Evolutionary conservation across 2,329 filamentous ascomycete species (phyloP), one percentile per base, ranked within the genome.

Genomic region (Colletotrichum kahawae): DNA sequence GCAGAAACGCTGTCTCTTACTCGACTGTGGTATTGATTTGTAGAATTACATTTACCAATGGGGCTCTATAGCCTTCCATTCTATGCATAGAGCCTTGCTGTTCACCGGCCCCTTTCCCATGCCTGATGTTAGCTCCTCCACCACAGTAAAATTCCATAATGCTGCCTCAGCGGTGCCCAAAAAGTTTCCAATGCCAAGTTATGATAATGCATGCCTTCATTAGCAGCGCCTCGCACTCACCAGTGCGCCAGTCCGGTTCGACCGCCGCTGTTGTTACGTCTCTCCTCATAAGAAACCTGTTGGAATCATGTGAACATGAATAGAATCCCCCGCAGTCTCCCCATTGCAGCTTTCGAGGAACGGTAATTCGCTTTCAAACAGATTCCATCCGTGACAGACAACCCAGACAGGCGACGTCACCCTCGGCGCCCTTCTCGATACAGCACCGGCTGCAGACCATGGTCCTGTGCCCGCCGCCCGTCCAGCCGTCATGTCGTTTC

Each of bases 391-490:
- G 81, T 12, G 85, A 85, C 54, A 93, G 84, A 77, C 93, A 94
- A 2, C 91, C 91, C 63, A 93, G 82, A 79, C 93, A 95, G 74
- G 91, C 89, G 7, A 93, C 89, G 63, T 94, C 92, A 31, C 93
- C 93, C 68, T 93, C 89, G 24, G 84, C 79, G 0, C 92, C 92
- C 29, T 87, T 87, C 81, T 95, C 93, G 4, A 94, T 88, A 80
- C 92, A 94, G 82, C 93, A 95, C 21, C 88, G 87, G 79, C 92
- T 93, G 81, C 93, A 95, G 4, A 94, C 85, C 78, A 90, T 88
- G 38, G 87, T 83, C 10, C 86, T 84, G 77, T 92, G 90, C 9
- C 87, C 87, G 34, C 80, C 81, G 1, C 81, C 83, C 0, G 81
- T 79, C 84, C 86, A 88, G n/a, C 83, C 83, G 67, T 80, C 62